These are phyloP conservation scores for Thelonectria olida DNA, from an alignment of 2,329 filamentous ascomycete species.

Conservation along the genomic window DNA sequence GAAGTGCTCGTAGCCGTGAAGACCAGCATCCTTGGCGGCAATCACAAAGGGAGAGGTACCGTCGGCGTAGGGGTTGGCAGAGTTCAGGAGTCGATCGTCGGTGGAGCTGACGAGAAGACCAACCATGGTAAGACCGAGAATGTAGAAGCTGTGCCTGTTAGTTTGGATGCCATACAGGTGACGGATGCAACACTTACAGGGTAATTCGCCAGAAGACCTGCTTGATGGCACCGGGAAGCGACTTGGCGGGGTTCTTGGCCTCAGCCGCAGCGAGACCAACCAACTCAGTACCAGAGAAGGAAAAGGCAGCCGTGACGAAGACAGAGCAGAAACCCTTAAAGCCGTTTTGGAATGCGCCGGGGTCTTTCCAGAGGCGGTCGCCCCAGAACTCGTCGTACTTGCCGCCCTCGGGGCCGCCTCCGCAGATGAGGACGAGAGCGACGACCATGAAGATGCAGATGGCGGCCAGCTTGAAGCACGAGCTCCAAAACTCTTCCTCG, in stretches of 20 bases:
- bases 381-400: slow-evolving; percentile 54
- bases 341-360: slow-evolving; percentile 70
- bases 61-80: slow-evolving; percentile 37
- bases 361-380: slow-evolving; percentile 45
- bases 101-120: slow-evolving; percentile 55
- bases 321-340: slow-evolving; percentile 76
- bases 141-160: slow-evolving; percentile 49
- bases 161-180: not conserved
- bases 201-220: slow-evolving; percentile 70
- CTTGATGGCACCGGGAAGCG: slow-evolving; percentile 81
- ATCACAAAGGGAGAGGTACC: slow-evolving; percentile 62
- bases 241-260: slow-evolving; percentile 72
- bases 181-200: slow-evolving; percentile 36
- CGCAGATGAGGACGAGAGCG: slow-evolving; percentile 64
- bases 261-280: slow-evolving; percentile 77
- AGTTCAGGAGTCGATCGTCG: slow-evolving; percentile 54
- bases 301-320: slow-evolving; percentile 75
- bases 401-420: slow-evolving; percentile 61
- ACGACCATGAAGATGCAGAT: slow-evolving; percentile 71
- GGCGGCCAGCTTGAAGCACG: slow-evolving; percentile 64
- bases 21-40: slow-evolving; percentile 57
- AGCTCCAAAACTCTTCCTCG: slow-evolving; percentile 66
- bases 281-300: slow-evolving; percentile 74
- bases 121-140: slow-evolving; percentile 59
- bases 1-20: slow-evolving; percentile 57